Percentiles rank a stretch among this genome's conserved stretches.
These are phyloP conservation scores for Coemansia erecta DNA, from an alignment of 192 early-diverging fungal species.

Conservation along the genomic window DNA sequence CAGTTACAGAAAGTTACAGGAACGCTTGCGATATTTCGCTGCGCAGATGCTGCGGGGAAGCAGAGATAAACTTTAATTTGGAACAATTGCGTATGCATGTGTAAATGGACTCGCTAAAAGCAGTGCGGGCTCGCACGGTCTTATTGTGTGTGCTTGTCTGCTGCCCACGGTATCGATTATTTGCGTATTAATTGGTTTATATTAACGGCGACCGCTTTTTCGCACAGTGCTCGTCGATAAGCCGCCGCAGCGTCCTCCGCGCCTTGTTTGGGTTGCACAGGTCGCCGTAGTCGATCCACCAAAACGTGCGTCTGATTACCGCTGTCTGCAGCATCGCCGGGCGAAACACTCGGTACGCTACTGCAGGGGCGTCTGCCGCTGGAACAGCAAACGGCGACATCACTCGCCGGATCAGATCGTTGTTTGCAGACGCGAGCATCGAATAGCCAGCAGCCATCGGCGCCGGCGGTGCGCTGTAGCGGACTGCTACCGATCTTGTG, in stretches of 20 bases:
- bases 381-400: constrained; percentile 1
- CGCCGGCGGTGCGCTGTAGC: background rate
- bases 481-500: background rate
- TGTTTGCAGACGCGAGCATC: background rate
- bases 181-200: background rate
- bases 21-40: no score
- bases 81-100: no score
- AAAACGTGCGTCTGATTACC: constrained; percentile 17
- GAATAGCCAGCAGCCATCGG: constrained; percentile 1
- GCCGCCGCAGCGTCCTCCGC: constrained; percentile 14
- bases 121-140: no score
- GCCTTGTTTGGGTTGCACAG: constrained; percentile 36
- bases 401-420: background rate
- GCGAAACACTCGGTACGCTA: background rate
- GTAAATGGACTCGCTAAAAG: no score
- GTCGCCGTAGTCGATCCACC: constrained; percentile 53
- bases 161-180: no score
- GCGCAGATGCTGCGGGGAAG: no score
- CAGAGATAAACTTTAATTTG: no score
- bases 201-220: background rate
- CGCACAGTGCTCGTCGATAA: constrained; percentile 15
- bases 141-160: no score
- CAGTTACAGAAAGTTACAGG: no score
- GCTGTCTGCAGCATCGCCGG: constrained; percentile 7
- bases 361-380: background rate